Conservation (phyloP, 2,329 filamentous ascomycete species). For the Stagonosporopsis vannaccii region DNA sequence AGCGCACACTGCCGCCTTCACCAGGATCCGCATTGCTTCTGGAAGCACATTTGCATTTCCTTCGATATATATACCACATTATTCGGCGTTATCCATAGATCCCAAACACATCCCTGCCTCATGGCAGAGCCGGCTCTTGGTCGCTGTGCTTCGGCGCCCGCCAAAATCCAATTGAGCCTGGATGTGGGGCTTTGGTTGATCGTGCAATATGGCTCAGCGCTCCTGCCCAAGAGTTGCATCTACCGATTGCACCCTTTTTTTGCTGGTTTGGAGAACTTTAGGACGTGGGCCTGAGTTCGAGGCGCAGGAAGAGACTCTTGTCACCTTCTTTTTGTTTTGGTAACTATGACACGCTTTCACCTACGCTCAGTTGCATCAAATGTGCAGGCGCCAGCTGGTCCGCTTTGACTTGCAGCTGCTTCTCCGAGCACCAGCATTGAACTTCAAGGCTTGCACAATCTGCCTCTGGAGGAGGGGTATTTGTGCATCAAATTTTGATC, state of each 20-base stretch:
- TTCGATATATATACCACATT: neutral
- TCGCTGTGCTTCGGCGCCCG: slow-evolving; percentile 4
- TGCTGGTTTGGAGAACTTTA: neutral
- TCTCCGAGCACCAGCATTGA: neutral
- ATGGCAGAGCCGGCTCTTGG: slow-evolving; percentile 4
- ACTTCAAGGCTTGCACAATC: neutral
- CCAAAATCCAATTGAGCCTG: slow-evolving; percentile 1
- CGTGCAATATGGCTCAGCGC: slow-evolving; percentile 9
- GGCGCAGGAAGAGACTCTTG: neutral
- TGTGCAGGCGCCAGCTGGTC: too few relatives aligned
- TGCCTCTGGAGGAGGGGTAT: neutral
- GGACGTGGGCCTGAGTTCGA: neutral
- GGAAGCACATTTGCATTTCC: neutral
- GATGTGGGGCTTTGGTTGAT: neutral
- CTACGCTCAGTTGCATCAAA: neutral
- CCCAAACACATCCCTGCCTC: slow-evolving; percentile 4
- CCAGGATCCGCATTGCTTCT: neutral
- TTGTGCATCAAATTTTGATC: neutral
- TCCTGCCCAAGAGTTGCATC: slow-evolving; percentile 8
- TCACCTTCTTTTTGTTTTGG: neutral
- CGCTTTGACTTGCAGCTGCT: neutral
- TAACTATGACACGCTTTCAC: neutral
- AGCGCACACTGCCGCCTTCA: slow-evolving; percentile 1
- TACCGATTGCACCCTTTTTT: slow-evolving; percentile 7
- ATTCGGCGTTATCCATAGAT: neutral